These are phyloP conservation scores for Nemophila menziesii DNA, from an alignment of 257 asterid genomes.

Conservation along the genomic window DNA sequence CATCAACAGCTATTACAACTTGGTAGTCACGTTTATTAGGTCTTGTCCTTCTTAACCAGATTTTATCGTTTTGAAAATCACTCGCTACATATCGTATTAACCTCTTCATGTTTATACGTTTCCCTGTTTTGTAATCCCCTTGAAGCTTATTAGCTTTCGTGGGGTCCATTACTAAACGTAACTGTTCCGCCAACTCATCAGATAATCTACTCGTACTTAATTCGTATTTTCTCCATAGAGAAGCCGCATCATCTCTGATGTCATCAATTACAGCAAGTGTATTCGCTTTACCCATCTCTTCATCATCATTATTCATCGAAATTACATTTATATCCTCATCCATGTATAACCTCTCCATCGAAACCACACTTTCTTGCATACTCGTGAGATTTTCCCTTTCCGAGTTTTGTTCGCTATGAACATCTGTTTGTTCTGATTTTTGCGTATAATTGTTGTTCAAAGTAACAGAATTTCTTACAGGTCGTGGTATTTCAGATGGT, in stretches of 20 bases:
- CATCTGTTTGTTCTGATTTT: constrained; percentile 20
- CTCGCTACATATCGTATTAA: constrained; percentile 86
- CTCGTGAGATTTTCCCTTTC: constrained; percentile 18
- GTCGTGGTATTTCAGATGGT: constrained; percentile 36
- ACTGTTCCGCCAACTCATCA: constrained; percentile 84
- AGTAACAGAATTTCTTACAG: constrained; percentile 24
- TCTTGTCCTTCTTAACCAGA: constrained; percentile 85
- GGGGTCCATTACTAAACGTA: constrained; percentile 96
- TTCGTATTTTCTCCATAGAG: constrained; percentile 72
- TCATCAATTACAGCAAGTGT: constrained; percentile 34
- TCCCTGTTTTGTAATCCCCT: constrained; percentile 95
- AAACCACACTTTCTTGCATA: constrained; percentile 37
- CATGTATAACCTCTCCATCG: constrained; percentile 38
- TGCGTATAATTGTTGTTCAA: constrained; percentile 21
- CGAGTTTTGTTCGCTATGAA: constrained; percentile 18
- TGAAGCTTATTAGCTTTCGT: constrained; percentile 91
- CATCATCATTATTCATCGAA: constrained; percentile 32
- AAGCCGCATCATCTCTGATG: constrained; percentile 42
- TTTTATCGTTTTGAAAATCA: constrained; percentile 78
- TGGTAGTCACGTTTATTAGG: constrained; percentile 94
- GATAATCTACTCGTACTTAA: constrained; percentile 63
- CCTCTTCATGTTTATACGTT: constrained; percentile 94
- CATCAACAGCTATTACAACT: constrained; percentile 91
- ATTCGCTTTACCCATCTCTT: constrained; percentile 43
- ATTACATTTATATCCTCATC: constrained; percentile 37